phyloP scores from a whole-genome alignment of 1,284 basidiomycete genomes.

The Ganoderma sinense region DNA sequence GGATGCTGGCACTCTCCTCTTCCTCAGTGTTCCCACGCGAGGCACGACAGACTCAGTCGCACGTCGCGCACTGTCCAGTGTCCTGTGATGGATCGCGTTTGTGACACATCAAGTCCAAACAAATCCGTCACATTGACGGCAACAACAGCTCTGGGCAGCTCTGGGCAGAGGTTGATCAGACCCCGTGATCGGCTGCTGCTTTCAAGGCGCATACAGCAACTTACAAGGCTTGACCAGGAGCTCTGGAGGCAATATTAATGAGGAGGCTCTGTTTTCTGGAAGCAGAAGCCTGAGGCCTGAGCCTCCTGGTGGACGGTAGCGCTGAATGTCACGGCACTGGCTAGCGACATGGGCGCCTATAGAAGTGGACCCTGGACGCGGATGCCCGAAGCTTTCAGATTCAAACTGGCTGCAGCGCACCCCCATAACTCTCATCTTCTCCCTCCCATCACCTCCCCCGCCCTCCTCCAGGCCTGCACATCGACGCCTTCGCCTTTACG shows the following conservation, averaged over 20 bases:
- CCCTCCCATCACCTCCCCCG: background rate
- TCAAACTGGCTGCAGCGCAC: background rate
- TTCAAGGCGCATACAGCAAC: background rate
- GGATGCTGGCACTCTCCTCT: background rate
- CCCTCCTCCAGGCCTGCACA: background rate
- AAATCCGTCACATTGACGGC: background rate
- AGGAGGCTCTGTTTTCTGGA: background rate
- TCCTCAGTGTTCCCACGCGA: background rate
- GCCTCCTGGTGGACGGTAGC: background rate
- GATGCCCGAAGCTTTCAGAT: background rate
- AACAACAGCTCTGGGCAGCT: background rate
- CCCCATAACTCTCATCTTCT: background rate
- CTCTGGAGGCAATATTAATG: background rate
- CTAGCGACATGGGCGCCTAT: background rate
- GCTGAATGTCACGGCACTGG: background rate
- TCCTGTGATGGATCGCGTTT: slow-evolving; percentile 14
- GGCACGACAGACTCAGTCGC: no score
- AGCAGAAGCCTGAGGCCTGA: background rate
- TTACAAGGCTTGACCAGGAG: background rate
- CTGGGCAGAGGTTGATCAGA: background rate
- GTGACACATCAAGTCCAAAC: slow-evolving; percentile 13
- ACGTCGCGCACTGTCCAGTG: no score
- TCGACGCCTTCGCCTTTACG: background rate
- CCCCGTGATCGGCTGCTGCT: background rate
- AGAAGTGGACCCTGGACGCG: background rate